phyloP scores from a whole-genome alignment of 1,139 yeast species.

The Yamadazyma atlantica region DNA sequence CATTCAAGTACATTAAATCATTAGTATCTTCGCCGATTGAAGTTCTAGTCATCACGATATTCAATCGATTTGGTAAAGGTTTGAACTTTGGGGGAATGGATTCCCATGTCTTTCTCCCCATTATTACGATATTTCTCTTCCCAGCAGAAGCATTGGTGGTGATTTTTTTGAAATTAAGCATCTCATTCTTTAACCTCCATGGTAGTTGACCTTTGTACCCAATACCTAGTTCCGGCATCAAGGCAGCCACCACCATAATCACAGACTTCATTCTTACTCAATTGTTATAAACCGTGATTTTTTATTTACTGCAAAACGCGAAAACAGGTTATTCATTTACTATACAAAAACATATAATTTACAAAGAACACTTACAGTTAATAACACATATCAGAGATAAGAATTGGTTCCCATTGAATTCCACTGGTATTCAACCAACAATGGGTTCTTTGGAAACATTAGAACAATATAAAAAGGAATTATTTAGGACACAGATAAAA shows the following conservation, averaged over 20 bases:
- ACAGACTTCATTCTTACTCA: conserved; percentile 38
- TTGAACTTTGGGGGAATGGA: conserved; percentile 83
- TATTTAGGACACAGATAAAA: neutral
- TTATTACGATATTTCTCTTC: conserved; percentile 72
- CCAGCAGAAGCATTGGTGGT: conserved; percentile 47
- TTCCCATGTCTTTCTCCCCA: conserved; percentile 98
- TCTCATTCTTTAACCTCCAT: conserved; percentile 83
- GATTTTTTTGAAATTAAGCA: conserved; percentile 77
- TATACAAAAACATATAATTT: conserved; percentile 3
- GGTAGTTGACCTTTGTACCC: conserved; percentile 83
- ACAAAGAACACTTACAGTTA: conserved; percentile 1
- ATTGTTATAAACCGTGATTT: too few species aligned
- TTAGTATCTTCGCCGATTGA: conserved; percentile 16
- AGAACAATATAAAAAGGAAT: neutral
- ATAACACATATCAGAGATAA: conserved; percentile 1
- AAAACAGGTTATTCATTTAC: conserved; percentile 3
- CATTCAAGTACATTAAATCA: conserved; percentile 32
- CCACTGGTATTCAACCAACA: neutral
- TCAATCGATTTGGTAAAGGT: conserved; percentile 75
- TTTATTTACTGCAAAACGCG: too few species aligned
- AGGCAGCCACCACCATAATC: conserved; percentile 79
- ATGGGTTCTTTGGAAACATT: neutral
- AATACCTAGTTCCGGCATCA: conserved; percentile 78
- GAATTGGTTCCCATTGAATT: neutral
- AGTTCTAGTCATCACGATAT: conserved; percentile 69